Evolutionary conservation across 2,329 filamentous ascomycete genomes (phyloP).

Genomic region (Hortaea werneckii): DNA sequence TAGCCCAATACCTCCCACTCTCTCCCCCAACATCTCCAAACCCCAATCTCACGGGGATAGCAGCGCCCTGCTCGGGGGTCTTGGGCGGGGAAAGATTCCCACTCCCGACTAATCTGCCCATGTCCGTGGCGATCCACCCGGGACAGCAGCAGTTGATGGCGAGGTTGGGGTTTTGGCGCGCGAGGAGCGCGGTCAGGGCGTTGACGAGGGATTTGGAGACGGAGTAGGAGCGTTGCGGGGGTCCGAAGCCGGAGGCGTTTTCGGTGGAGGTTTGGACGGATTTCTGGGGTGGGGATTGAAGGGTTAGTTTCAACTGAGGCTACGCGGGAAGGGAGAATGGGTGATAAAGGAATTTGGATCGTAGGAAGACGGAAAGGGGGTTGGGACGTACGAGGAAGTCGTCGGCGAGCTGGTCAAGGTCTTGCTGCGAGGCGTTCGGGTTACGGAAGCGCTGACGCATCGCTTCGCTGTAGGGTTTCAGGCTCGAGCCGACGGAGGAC

Average conservation of each 20-base stretch:
- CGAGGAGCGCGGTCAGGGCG: constrained; percentile 23
- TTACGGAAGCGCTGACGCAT: constrained; percentile 18
- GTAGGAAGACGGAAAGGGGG: neutral
- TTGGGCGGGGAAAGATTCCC: constrained; percentile 20
- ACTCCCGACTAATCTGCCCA: constrained; percentile 23
- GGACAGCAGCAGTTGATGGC: constrained; percentile 30
- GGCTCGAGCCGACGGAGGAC: constrained; percentile 22
- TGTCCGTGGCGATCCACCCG: constrained; percentile 29
- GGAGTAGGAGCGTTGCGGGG: constrained; percentile 20
- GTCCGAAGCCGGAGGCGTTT: constrained; percentile 18
- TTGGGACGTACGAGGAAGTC: constrained; percentile 16
- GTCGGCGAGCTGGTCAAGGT: constrained; percentile 22
- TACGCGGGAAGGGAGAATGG: neutral
- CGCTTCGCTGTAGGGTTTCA: constrained; percentile 20
- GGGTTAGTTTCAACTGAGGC: neutral
- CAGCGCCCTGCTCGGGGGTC: constrained; percentile 25
- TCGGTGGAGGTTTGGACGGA: constrained; percentile 14
- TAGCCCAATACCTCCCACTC: constrained; percentile 29
- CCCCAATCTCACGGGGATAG: constrained; percentile 26
- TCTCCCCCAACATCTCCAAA: constrained; percentile 21
- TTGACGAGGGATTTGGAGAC: constrained; percentile 28
- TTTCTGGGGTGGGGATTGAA: constrained; percentile 3
- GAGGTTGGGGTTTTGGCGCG: constrained; percentile 17
- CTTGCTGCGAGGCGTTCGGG: constrained; percentile 11
- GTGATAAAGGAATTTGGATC: neutral